Conservation (phyloP, 768 basidiomycete genomes). For the Boletellus ananas region DNA sequence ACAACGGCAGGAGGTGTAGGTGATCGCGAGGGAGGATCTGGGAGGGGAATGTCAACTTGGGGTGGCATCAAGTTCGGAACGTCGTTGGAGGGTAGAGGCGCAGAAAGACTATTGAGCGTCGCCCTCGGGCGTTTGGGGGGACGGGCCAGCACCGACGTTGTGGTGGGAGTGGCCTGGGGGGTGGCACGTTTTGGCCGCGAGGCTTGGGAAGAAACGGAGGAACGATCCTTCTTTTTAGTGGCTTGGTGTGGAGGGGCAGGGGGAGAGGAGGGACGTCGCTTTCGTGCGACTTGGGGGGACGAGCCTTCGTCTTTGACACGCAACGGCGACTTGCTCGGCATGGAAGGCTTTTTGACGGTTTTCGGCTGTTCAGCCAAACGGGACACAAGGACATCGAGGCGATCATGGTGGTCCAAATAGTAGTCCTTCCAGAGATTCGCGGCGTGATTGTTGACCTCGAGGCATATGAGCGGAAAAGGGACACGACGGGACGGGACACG, state of each 20-base stretch:
- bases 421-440: constrained; percentile 78
- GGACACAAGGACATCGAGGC: constrained; percentile 44
- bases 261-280: constrained; percentile 28
- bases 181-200: constrained; percentile 23
- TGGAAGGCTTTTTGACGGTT: constrained; percentile 30
- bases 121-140: constrained; percentile 31
- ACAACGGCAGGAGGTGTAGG: constrained; percentile 60
- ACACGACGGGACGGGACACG: background rate
- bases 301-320: constrained; percentile 8
- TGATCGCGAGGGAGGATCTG: constrained; percentile 63
- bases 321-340: constrained; percentile 7
- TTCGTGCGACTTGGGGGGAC: constrained; percentile 34
- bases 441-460: constrained; percentile 42
- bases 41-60: constrained; percentile 56
- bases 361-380: constrained; percentile 24
- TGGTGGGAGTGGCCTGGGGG: constrained; percentile 16
- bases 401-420: constrained; percentile 65
- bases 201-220: constrained; percentile 24
- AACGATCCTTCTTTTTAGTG: constrained; percentile 19
- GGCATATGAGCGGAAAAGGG: constrained; percentile 2
- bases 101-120: constrained; percentile 62
- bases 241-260: constrained; percentile 21
- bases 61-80: constrained; percentile 54
- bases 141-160: constrained; percentile 20
- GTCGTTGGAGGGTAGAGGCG: constrained; percentile 31